Conservation (phyloP, 176 grass and related monocot genomes). For the Lolium rigidum region DNA sequence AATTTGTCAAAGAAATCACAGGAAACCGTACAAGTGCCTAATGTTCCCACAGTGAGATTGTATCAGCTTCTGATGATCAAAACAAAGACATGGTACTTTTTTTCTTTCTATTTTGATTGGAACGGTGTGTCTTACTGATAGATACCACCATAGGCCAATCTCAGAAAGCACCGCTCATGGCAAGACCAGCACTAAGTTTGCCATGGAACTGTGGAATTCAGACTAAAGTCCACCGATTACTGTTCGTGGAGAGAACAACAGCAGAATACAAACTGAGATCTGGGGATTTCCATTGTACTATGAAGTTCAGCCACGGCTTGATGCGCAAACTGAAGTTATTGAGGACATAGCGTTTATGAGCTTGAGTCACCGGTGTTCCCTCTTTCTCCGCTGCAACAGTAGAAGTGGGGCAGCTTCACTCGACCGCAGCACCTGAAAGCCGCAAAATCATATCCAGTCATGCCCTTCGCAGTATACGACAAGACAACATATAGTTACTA, state of each 20-base stretch:
- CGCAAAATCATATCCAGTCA: background rate
- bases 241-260: background rate
- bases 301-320: background rate
- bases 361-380: constrained; percentile 46
- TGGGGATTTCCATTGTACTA: background rate
- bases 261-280: background rate
- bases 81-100: background rate
- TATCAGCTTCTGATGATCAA: background rate
- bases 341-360: constrained; percentile 23
- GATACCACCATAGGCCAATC: background rate
- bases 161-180: background rate
- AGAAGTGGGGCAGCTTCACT: constrained; percentile 93
- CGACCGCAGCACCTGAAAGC: constrained; percentile 78
- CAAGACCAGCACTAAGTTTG: background rate
- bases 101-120: background rate
- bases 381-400: constrained; percentile 89
- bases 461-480: background rate
- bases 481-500: too few species aligned
- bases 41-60: too few species aligned
- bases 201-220: background rate
- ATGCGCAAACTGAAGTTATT: background rate
- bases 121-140: background rate
- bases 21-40: too few species aligned
- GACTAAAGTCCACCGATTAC: constrained; percentile 20
- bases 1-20: too few species aligned